Conservation (phyloP, 495 filamentous ascomycete genomes). For the Tuber magnatum region DNA sequence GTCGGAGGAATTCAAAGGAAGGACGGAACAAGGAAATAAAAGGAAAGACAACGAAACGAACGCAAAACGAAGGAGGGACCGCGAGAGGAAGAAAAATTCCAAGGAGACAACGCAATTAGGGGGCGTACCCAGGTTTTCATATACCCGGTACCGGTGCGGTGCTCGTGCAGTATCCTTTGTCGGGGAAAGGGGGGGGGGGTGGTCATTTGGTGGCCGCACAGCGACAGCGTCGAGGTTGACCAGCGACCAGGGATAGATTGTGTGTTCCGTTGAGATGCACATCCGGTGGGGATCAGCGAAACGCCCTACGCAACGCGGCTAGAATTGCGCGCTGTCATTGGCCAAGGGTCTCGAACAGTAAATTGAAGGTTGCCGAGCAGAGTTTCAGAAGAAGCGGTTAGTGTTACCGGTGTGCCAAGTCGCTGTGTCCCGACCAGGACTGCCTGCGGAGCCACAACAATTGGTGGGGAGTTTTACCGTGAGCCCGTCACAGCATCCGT, state of each 20-base stretch:
- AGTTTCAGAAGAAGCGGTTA: slow-evolving; percentile 4
- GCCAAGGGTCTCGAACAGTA: neutral
- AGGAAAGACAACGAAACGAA: slow-evolving; percentile 3
- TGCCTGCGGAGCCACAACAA: neutral
- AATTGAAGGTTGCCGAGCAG: neutral
- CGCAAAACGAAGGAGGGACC: slow-evolving; percentile 4
- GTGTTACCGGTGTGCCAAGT: neutral
- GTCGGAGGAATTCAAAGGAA: slow-evolving; percentile 10
- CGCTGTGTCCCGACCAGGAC: neutral
- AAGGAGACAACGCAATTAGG: neutral
- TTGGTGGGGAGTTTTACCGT: neutral
- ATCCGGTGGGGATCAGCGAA: neutral
- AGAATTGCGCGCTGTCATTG: neutral
- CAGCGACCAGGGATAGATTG: neutral
- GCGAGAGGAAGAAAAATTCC: neutral
- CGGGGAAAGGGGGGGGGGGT: neutral
- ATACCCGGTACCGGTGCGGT: too few species aligned
- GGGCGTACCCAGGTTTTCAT: neutral
- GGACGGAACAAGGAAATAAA: neutral
- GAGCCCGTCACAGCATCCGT: neutral
- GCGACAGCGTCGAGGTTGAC: neutral
- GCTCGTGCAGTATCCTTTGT: too few species aligned
- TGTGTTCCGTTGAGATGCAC: neutral
- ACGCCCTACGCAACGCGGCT: neutral
- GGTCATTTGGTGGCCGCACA: neutral